phyloP scores from a whole-genome alignment of 2,329 filamentous ascomycete species.

The Fusarium veterinarium region DNA sequence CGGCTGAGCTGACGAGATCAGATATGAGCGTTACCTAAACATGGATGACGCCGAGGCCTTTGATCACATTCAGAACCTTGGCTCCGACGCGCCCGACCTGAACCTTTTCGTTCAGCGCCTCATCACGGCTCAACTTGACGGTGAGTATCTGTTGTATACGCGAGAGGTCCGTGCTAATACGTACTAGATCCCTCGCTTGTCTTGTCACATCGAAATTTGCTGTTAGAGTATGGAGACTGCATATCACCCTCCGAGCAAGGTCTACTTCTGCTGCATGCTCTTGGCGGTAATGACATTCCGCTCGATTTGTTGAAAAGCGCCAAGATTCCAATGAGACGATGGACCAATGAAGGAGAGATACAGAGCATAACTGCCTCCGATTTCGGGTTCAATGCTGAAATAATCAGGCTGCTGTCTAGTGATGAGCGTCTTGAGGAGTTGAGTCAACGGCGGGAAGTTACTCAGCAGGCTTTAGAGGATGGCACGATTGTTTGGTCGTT shows the following conservation, averaged over 20 bases:
- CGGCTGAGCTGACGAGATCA: neutral
- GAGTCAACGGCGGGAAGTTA: constrained; percentile 20
- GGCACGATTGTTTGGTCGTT: constrained; percentile 36
- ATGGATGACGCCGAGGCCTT: constrained; percentile 49
- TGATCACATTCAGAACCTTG: constrained; percentile 42
- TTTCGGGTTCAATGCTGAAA: constrained; percentile 40
- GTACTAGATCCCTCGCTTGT: constrained; percentile 15
- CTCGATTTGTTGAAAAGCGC: constrained; percentile 39
- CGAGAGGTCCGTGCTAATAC: neutral
- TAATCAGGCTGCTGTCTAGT: constrained; percentile 33
- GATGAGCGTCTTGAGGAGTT: constrained; percentile 17
- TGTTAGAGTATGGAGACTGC: constrained; percentile 42
- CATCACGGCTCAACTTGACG: constrained; percentile 35
- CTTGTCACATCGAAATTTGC: constrained; percentile 41
- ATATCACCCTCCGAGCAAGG: constrained; percentile 42
- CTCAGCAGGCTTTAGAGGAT: constrained; percentile 31
- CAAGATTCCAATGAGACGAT: constrained; percentile 37
- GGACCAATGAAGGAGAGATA: constrained; percentile 46
- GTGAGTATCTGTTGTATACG: neutral
- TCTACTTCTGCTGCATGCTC: constrained; percentile 38
- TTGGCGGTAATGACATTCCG: constrained; percentile 41
- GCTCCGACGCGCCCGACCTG: constrained; percentile 24
- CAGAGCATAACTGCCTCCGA: constrained; percentile 31
- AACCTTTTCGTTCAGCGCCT: constrained; percentile 40
- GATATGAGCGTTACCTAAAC: constrained; percentile 50